Evolutionary conservation across 257 asterid genomes (phyloP), one percentile per base, ranked within the genome.

Genomic region (Ocimum tenuiflorum): DNA sequence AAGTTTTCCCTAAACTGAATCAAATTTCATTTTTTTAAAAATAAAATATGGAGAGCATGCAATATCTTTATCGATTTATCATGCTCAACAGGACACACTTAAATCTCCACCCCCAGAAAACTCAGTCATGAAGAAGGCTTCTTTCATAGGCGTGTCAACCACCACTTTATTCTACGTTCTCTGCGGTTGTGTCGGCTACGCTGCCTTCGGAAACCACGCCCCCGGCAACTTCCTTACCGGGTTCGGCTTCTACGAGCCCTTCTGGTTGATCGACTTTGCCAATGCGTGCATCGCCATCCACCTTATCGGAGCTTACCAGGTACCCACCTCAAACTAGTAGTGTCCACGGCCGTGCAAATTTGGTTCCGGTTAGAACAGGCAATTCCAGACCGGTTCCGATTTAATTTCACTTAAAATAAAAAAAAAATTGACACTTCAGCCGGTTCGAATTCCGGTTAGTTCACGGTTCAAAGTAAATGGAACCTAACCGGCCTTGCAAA

Each of bases 181-280:
- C 6, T 81, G 87, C 24, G 87, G 90, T 17, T 66, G 75, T 71
- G 0, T 75, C 0, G 90, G 87, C 29, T 84, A 84, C 13, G 87
- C 82, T 3, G 90, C 90, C 46, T 84, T 84, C 31, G 90, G 90
- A 4, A 81, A 81, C 51, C 7, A 81, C 0, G 83, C 90, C 27
- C 90, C 90, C 2, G 85, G 87, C 2, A 82, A 85, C 69, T 82
- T 85, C 75, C 84, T 85, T 20, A 80, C 91, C 3, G 88, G 88
- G 0, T 85, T 85, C n/a, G 88, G 88, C 15, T 85, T 85, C 51
- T 82, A 75, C 57, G 88, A 80, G 69, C 88, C 88, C 24, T 85
- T 74, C 15, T 85, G 91, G 91, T 51, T 85, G 49, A 67, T 85
- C 39, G 88, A 80, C 73, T 63, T 82, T 0, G 91, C 91, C 51